Conservation (phyloP, 805 yeast species). For the Metschnikowia continentalis region DNA sequence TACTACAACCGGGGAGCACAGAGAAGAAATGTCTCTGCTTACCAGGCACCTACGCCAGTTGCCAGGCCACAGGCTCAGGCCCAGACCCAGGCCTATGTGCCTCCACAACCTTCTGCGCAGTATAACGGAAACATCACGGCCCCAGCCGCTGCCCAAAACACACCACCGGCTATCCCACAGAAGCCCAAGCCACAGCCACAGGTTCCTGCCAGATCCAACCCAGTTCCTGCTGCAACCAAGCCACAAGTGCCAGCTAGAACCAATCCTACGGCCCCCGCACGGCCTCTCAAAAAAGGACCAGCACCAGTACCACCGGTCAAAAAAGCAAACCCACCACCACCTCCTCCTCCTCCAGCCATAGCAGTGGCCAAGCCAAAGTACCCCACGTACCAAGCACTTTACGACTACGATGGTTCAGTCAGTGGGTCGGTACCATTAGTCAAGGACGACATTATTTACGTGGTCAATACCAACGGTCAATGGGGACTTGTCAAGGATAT, state of each 20-base stretch:
- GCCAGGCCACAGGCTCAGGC: constrained; percentile 12
- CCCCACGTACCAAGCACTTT: constrained; percentile 81
- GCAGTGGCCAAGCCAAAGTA: constrained; percentile 51
- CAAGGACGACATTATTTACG: constrained; percentile 71
- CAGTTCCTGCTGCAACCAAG: constrained; percentile 1
- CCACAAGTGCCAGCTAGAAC: constrained; percentile 9
- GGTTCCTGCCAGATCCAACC: constrained; percentile 10
- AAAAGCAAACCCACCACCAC: constrained; percentile 34
- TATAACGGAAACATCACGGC: constrained; percentile 1
- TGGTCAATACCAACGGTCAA: constrained; percentile 75
- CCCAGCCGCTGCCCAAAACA: constrained; percentile 10
- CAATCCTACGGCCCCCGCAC: constrained; percentile 21
- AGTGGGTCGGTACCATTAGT: constrained; percentile 73
- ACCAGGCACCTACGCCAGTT: constrained; percentile 18
- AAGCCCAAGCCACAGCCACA: constrained; percentile 14
- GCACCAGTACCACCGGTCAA: constrained; percentile 64
- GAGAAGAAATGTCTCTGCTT: constrained; percentile 8
- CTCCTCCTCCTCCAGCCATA: constrained; percentile 66
- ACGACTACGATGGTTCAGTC: constrained; percentile 85
- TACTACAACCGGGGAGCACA: constrained; percentile 34
- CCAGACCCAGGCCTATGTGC: constrained; percentile 11
- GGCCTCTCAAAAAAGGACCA: constrained; percentile 27
- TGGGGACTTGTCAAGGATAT: constrained; percentile 88
- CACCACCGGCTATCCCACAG: constrained; percentile 8
- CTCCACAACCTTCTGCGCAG: constrained; percentile 17